Evolutionary conservation across 805 yeast species (phyloP), one percentile per base, ranked within the genome.

Genomic region (Ogataea methylovora): DNA sequence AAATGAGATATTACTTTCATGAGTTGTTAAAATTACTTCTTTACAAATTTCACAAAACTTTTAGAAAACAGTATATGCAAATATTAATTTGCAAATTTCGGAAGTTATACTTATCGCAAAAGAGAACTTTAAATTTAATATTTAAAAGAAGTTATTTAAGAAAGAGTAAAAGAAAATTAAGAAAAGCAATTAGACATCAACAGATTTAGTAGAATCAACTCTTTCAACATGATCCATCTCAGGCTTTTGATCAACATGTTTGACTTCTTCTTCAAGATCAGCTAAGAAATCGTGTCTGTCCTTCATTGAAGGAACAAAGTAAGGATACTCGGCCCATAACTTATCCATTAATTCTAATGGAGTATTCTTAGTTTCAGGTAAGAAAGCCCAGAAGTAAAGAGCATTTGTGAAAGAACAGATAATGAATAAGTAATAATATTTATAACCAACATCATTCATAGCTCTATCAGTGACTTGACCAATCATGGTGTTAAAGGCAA

Each of bases 401-500:
- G 57, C 56, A 40, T 56, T 52, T 13, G 45, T 34, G 33, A 51
- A 34, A 20, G 46, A 41, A 34, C 60, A 53, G 23, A 54, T 34
- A 32, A 49, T 43, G 37, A 53, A 54, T 14, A 43, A 27, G 26
- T 34, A 41, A 33, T 49, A 54, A 33, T 37, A 54, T 29, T 37
- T 38, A 38, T 45, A 54, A 9, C 52, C 49, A 33, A 52, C 48
- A 20, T 36, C 34, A 9, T 32, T 36, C 51, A 54, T 52, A 2
- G 58, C 58, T 20, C 39, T 37, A 24, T 38, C 40, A 12, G 59
- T 54, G 14, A 54, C 59, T 36, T 56, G 59, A 11, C 60, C 61
- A 37, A 55, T 48, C 60, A 56, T 56, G 8, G 60, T 55, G 36
- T 55, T 55, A 43, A 56, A 54, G 11, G 56, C 60, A 40, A 46